Evolutionary conservation across 805 yeast species (phyloP).

Genomic region (Danielozyma ontarioensis): DNA sequence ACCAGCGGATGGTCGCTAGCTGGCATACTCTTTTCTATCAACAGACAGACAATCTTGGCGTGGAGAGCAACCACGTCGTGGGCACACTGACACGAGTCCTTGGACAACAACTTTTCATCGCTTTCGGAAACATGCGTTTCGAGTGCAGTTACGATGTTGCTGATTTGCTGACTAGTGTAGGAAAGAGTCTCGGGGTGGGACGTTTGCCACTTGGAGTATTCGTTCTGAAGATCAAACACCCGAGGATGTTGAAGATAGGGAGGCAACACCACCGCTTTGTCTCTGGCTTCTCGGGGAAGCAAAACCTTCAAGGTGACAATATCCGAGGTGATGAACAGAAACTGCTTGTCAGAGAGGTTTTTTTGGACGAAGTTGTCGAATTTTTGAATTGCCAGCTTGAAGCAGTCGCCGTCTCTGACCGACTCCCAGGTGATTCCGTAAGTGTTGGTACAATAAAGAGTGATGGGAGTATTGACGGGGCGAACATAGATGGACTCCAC

Average conservation of each 20-base stretch:
- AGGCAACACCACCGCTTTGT: conserved; percentile 67
- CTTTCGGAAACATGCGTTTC: conserved; percentile 29
- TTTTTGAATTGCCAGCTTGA: conserved; percentile 56
- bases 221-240: conserved; percentile 70
- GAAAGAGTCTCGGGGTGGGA: conserved; percentile 48
- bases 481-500: conserved; percentile 47
- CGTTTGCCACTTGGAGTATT: conserved; percentile 66
- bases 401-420: conserved; percentile 51
- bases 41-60: conserved; percentile 39
- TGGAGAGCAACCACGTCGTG: conserved; percentile 44
- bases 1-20: conserved; percentile 50
- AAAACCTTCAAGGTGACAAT: conserved; percentile 73
- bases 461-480: conserved; percentile 63
- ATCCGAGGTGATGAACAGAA: conserved; percentile 62
- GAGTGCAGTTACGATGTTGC: conserved; percentile 45
- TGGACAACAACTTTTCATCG: too few relatives aligned
- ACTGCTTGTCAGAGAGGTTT: conserved; percentile 41
- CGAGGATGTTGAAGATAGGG: conserved; percentile 69
- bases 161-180: too few relatives aligned
- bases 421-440: conserved; percentile 58
- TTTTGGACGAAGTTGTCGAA: conserved; percentile 50
- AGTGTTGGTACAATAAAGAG: conserved; percentile 48
- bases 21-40: conserved; percentile 44
- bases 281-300: conserved; percentile 76
- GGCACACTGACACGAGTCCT: too few relatives aligned